A percentile compares a stretch with the other conserved stretches of the same genome.
Conservation (phyloP, 192 early-diverging fungal genomes). For the Umbelopsis ramanniana region DNA sequence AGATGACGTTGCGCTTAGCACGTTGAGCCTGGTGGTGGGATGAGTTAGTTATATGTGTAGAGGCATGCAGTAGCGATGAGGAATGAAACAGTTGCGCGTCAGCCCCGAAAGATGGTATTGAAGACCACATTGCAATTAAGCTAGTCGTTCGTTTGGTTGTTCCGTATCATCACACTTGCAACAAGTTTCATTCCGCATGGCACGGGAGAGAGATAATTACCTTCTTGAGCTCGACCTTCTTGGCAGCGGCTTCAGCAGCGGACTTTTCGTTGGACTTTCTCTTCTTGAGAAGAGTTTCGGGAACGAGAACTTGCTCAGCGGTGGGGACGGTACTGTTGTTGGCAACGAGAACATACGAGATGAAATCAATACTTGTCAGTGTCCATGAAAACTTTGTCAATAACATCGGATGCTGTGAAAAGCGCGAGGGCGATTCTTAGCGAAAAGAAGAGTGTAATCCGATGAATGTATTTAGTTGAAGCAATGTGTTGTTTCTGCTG, state of each 20-base stretch:
- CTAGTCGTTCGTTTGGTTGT: conserved; percentile 42
- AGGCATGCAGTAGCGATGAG: neutral
- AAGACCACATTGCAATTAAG: conserved; percentile 48
- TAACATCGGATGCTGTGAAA: conserved; percentile 7
- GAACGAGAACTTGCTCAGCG: conserved; percentile 76
- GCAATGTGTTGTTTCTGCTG: conserved; percentile 14
- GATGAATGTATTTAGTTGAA: conserved; percentile 56
- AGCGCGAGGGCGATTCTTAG: conserved; percentile 19
- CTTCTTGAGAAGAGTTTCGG: conserved; percentile 90
- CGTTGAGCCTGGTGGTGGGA: conserved; percentile 46
- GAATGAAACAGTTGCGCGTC: conserved; percentile 35
- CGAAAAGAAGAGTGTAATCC: conserved; percentile 39
- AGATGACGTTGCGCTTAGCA: conserved; percentile 91
- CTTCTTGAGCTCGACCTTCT: conserved; percentile 56
- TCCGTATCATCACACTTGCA: conserved; percentile 52
- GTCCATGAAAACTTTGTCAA: conserved; percentile 1
- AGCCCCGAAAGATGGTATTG: conserved; percentile 84
- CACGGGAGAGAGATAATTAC: conserved; percentile 33
- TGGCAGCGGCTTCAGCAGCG: conserved; percentile 61
- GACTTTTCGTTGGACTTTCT: conserved; percentile 77
- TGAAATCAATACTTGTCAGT: conserved; percentile 29
- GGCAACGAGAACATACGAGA: conserved; percentile 20
- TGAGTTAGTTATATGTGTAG: neutral
- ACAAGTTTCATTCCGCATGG: conserved; percentile 2
- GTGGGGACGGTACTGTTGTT: conserved; percentile 56